Percentiles rank a stretch among this genome's conserved stretches.
Conservation (phyloP, 164 flowering plant genomes). For the Chimonanthus salicifolius region DNA sequence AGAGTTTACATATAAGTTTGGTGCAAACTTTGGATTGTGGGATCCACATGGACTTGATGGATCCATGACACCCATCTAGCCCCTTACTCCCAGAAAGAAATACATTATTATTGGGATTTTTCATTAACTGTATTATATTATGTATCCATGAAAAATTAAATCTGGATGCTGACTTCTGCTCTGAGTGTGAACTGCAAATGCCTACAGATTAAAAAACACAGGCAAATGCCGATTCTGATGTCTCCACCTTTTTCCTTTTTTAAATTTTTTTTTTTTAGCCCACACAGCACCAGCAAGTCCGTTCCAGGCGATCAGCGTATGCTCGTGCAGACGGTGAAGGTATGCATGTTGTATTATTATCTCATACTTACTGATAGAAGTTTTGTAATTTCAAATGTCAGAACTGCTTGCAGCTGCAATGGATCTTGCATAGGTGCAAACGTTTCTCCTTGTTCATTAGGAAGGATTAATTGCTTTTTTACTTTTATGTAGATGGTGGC, state of each 20-base stretch:
- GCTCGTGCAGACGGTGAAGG: constrained; percentile 41
- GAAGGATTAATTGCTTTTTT: neutral
- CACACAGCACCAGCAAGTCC: constrained; percentile 64
- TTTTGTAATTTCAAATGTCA: neutral
- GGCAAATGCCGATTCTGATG: neutral
- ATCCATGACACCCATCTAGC: too few species aligned
- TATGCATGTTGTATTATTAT: neutral
- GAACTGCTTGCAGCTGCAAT: neutral
- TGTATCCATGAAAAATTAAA: too few species aligned
- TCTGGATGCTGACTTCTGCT: too few species aligned
- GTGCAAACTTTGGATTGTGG: too few species aligned
- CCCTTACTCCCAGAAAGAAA: too few species aligned
- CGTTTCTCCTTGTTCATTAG: neutral
- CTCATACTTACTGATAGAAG: too few species aligned
- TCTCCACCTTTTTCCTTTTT: neutral
- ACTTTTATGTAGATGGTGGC: constrained; percentile 33
- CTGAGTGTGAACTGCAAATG: neutral
- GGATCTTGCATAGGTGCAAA: neutral
- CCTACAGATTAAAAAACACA: neutral
- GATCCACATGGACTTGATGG: too few species aligned
- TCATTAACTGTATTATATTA: too few species aligned
- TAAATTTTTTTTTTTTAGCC: constrained; percentile 35
- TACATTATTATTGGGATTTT: too few species aligned
- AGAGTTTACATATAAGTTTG: too few species aligned
- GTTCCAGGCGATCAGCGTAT: constrained; percentile 65